These are phyloP conservation scores for Seiridium unicorne DNA, from an alignment of 2,329 filamentous ascomycete genomes.

Conservation along the genomic window DNA sequence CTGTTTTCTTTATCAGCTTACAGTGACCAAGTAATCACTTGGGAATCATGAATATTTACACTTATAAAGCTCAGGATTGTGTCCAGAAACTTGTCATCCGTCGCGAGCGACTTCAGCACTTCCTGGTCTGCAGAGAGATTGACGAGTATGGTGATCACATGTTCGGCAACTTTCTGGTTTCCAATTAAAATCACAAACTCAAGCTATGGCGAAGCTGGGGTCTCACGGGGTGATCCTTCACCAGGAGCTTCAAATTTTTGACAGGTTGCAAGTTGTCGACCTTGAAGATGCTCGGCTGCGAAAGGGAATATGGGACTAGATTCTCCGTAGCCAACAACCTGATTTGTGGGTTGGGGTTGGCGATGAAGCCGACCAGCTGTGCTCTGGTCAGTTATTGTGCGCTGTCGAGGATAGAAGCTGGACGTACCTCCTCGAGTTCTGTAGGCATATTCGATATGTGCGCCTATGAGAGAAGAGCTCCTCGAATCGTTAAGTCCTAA, in stretches of 20 bases:
- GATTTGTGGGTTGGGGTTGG: slow-evolving; percentile 88
- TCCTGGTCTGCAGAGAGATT: slow-evolving; percentile 79
- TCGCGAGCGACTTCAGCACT: slow-evolving; percentile 68
- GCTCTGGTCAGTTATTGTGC: neutral
- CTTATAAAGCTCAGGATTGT: slow-evolving; percentile 71
- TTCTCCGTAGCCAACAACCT: slow-evolving; percentile 83
- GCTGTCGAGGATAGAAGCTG: neutral
- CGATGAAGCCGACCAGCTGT: slow-evolving; percentile 89
- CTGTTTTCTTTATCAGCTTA: slow-evolving; percentile 35
- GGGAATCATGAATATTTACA: slow-evolving; percentile 45
- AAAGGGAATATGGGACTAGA: slow-evolving; percentile 76
- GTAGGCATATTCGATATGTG: slow-evolving; percentile 61
- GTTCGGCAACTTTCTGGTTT: slow-evolving; percentile 78
- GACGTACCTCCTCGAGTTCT: slow-evolving; percentile 69
- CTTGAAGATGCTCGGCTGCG: slow-evolving; percentile 82
- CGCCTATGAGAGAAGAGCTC: neutral
- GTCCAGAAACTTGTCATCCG: slow-evolving; percentile 80
- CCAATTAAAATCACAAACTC: neutral
- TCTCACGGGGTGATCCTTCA: slow-evolving; percentile 78
- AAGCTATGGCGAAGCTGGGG: no score
- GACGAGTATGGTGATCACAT: slow-evolving; percentile 86
- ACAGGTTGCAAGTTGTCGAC: slow-evolving; percentile 73
- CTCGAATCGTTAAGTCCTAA: neutral
- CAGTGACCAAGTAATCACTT: neutral
- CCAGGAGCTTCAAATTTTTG: slow-evolving; percentile 81